Conservation (phyloP, 2,329 filamentous ascomycete genomes). For the Claviceps africana region DNA sequence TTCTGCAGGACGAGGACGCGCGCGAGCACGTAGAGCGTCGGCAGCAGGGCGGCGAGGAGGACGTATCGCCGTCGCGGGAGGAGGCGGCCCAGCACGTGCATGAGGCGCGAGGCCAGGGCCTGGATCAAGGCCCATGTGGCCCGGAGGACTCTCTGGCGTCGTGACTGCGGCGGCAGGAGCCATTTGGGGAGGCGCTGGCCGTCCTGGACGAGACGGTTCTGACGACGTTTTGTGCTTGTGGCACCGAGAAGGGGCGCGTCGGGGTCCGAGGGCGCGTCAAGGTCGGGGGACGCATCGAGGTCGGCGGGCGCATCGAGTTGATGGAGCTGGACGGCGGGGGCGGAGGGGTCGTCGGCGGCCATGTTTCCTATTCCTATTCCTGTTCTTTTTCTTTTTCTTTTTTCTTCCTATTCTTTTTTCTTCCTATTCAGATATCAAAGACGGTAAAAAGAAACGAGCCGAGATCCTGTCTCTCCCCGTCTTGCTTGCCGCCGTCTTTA, state of each 20-base stretch:
- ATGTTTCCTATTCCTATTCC: too few relatives aligned
- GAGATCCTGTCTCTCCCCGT: too few relatives aligned
- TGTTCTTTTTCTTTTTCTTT: neutral
- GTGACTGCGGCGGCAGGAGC: neutral
- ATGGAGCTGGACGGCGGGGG: conserved; percentile 3
- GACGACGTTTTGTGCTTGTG: neutral
- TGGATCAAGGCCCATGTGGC: neutral
- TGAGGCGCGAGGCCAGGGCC: neutral
- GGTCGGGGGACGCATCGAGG: conserved; percentile 3
- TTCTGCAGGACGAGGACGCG: conserved; percentile 23
- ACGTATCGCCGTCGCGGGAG: neutral
- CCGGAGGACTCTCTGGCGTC: neutral
- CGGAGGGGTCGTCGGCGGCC: neutral
- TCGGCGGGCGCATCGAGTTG: conserved; percentile 4
- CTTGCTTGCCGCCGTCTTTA: too few relatives aligned
- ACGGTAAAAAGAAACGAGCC: too few relatives aligned
- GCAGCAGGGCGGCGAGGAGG: neutral
- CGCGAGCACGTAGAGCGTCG: conserved; percentile 22
- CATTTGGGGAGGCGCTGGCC: conserved; percentile 1
- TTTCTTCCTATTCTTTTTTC: neutral
- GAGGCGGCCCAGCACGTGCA: neutral
- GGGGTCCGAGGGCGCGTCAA: conserved; percentile 2
- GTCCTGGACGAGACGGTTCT: neutral
- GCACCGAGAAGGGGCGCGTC: neutral
- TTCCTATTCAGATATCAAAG: too few relatives aligned